Conservation (phyloP, 163 green algal species). For the Volvox carteri region DNA sequence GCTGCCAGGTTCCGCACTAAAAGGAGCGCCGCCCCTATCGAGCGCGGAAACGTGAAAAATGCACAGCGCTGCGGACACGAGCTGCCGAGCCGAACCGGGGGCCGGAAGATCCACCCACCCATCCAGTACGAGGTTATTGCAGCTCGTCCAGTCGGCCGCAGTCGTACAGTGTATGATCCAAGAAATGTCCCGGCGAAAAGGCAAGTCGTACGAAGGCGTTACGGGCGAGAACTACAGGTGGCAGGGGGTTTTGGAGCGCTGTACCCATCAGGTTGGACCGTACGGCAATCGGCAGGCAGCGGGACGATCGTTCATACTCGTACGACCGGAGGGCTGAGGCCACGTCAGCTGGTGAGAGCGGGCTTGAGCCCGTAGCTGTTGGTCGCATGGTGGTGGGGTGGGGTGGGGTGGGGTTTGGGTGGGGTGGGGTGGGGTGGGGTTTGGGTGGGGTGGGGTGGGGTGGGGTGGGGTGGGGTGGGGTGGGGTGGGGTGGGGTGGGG, state of each 20-base stretch:
- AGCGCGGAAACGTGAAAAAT: no score
- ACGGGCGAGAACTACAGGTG: conserved; percentile 63
- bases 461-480: no score
- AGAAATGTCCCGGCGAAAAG: conserved; percentile 75
- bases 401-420: no score
- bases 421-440: neutral
- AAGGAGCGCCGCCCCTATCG: no score
- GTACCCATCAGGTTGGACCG: conserved; percentile 79
- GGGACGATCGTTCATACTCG: conserved; percentile 66
- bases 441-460: neutral
- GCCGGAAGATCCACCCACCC: no score
- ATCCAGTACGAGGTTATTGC: neutral
- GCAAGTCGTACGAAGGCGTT: conserved; percentile 68
- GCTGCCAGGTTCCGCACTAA: no score
- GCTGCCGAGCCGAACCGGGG: no score
- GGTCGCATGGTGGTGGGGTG: no score
- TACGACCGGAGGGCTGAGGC: conserved; percentile 67
- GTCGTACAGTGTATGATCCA: conserved; percentile 79
- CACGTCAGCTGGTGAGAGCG: neutral
- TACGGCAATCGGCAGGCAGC: conserved; percentile 77
- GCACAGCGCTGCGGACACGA: no score
- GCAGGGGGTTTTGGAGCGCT: conserved; percentile 74
- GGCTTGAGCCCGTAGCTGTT: neutral
- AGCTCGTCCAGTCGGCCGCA: conserved; percentile 53
- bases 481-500: no score